These are phyloP conservation scores for Vitis hybrid DNA, from an alignment of 177 flowering plant genomes.

Conservation along the genomic window DNA sequence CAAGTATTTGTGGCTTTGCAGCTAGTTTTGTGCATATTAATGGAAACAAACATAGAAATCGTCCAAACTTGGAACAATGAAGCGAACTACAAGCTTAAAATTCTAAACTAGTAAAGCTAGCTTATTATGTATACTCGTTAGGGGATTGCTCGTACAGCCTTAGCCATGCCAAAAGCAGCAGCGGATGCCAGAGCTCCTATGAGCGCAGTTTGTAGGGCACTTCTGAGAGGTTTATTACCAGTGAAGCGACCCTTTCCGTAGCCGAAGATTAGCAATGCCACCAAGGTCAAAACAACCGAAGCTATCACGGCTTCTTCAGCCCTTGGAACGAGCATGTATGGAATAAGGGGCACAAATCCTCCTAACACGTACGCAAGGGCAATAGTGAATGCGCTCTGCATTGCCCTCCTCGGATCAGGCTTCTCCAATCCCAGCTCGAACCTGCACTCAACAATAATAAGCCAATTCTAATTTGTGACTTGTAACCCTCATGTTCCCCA, in stretches of 20 bases:
- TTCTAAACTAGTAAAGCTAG: too few relatives aligned
- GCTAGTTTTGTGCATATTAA: too few relatives aligned
- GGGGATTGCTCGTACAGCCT: slow-evolving; percentile 37
- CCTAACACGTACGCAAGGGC: slow-evolving; percentile 68
- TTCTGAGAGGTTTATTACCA: slow-evolving; percentile 54
- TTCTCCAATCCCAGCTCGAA: slow-evolving; percentile 85
- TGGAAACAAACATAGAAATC: too few relatives aligned
- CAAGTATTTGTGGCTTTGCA: too few relatives aligned
- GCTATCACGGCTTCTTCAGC: slow-evolving; percentile 57
- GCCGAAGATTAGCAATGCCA: slow-evolving; percentile 74
- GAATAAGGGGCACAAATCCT: slow-evolving; percentile 69
- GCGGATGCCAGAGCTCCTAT: slow-evolving; percentile 76
- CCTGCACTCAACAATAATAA: slow-evolving; percentile 34
- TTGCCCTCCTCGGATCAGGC: slow-evolving; percentile 79
- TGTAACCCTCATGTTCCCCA: background rate
- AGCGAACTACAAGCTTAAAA: too few relatives aligned
- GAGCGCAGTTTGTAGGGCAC: slow-evolving; percentile 68
- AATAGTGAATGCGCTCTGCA: slow-evolving; percentile 74
- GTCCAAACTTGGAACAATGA: too few relatives aligned
- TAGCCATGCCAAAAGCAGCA: slow-evolving; percentile 89
- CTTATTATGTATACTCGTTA: too few relatives aligned
- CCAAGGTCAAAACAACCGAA: slow-evolving; percentile 58
- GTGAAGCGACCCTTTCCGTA: slow-evolving; percentile 73
- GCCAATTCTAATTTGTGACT: background rate
- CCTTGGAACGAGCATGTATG: slow-evolving; percentile 63